Conservation (phyloP, 2,329 filamentous ascomycete species). For the Aureobasidium sp. region DNA sequence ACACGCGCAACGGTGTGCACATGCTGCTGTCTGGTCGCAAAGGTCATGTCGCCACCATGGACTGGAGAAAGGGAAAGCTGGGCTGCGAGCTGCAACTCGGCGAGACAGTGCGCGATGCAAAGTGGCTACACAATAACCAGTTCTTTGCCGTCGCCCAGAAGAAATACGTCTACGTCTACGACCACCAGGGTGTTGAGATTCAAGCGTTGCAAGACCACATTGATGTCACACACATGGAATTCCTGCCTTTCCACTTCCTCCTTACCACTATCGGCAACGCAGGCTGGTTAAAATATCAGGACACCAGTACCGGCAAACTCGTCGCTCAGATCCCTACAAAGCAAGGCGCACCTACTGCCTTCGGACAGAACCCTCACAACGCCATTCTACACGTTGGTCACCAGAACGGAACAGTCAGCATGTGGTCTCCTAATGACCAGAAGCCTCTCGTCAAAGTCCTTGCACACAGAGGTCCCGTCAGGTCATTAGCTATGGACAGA, state of each 20-base stretch:
- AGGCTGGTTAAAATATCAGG: constrained; percentile 87
- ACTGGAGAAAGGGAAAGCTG: constrained; percentile 88
- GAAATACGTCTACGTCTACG: constrained; percentile 96
- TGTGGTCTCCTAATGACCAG: constrained; percentile 90
- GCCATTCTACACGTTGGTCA: constrained; percentile 88
- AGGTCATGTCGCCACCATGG: constrained; percentile 92
- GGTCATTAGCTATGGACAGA: constrained; percentile 75
- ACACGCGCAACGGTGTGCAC: constrained; percentile 81
- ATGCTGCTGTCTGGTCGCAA: constrained; percentile 81
- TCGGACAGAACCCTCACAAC: constrained; percentile 87
- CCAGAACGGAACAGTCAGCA: constrained; percentile 86
- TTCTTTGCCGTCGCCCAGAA: constrained; percentile 94
- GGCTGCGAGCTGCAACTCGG: constrained; percentile 85
- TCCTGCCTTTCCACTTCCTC: constrained; percentile 92
- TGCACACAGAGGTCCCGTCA: constrained; percentile 81
- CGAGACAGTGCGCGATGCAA: constrained; percentile 82
- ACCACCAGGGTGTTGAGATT: constrained; percentile 80
- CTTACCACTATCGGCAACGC: constrained; percentile 77
- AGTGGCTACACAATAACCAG: constrained; percentile 92
- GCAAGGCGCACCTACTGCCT: constrained; percentile 72
- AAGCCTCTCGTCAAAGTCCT: constrained; percentile 86
- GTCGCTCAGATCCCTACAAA: constrained; percentile 80
- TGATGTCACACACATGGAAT: constrained; percentile 90
- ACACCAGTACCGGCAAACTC: constrained; percentile 86
- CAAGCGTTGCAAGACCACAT: constrained; percentile 86